Conservation (phyloP, 2,329 filamentous ascomycete species). For the Uncinocarpus reesii region DNA sequence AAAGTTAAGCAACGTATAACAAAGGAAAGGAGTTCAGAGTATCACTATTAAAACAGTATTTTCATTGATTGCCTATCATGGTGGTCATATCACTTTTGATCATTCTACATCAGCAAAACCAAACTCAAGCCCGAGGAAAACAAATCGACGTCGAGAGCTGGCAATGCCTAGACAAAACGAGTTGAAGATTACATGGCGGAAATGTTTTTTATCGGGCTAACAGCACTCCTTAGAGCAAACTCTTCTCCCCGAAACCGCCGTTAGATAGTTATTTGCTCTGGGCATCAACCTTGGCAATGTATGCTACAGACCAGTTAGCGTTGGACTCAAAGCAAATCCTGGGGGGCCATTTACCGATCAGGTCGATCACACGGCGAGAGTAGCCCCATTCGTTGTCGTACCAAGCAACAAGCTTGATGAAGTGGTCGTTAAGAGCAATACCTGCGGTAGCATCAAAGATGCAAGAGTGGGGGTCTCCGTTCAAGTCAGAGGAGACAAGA, state of each 20-base stretch:
- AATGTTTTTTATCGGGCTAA: neutral
- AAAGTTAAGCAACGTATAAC: neutral
- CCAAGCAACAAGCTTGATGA: constrained; percentile 97
- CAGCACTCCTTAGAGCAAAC: constrained; percentile 24
- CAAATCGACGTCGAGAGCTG: neutral
- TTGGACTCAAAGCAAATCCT: neutral
- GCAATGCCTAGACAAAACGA: neutral
- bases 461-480: constrained; percentile 85
- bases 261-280: constrained; percentile 30
- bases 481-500: constrained; percentile 85
- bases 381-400: constrained; percentile 99
- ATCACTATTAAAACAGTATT: constrained; percentile 7
- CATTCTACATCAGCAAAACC: constrained; percentile 10
- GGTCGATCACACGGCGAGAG: constrained; percentile 86
- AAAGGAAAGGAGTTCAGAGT: neutral
- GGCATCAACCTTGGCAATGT: constrained; percentile 67
- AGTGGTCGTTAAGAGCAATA: constrained; percentile 97
- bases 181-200: neutral
- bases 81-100: constrained; percentile 8
- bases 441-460: constrained; percentile 99
- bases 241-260: constrained; percentile 25
- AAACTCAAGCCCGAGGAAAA: neutral
- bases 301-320: constrained; percentile 41
- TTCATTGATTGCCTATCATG: constrained; percentile 6
- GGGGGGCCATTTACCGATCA: constrained; percentile 39